Evolutionary conservation across 306 rosid species (phyloP), one percentile per base, ranked within the genome.

Genomic region (Ormosia emarginata): DNA sequence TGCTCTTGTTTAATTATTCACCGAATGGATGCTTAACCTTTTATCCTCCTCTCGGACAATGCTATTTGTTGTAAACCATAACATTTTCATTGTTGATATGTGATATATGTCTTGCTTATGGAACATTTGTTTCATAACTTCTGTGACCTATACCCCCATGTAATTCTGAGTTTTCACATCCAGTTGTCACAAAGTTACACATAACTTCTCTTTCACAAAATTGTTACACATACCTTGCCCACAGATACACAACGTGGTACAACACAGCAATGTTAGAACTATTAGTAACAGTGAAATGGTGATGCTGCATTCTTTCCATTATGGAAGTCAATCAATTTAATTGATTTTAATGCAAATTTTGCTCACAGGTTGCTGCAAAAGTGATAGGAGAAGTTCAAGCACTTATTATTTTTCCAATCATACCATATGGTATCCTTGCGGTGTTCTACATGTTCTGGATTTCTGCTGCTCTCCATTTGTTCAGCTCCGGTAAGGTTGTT

Each of bases 381-480:
- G 97, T 92, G 83, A 92, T 94, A 36, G 94, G 98, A 82, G 98
- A 94, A 89, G 97, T 92, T 81, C 97, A 86, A 85, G 97, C 93
- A 2, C 94, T 94, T 78, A 91, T 91, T 62, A 84, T 91, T 67
- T 94, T 92, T 67, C 98, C 98, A 17, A 37, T 91, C 85, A 87
- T 94, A 70, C 98, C 98, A 57, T 92, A 86, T 78, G 78, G 87
- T n/a, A 82, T 92, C 87, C 97, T 94, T 84, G 97, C 94, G 17
- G 81, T 94, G 68, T 94, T 94, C 85, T 94, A 92, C 88, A 94
- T 91, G 91, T 81, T 94, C 82, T 94, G 98, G 98, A 73, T 92
- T 77, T 92, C 97, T 50, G 97, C 91, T 80, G 94, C 93, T 79
- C 86, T 94, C 77, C 81, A 94, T 84, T 88, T 94, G 83, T 94